Evolutionary conservation across 2,329 filamentous ascomycete species (phyloP), one percentile per base, ranked within the genome.

Genomic region (Xenoacremonium recifei): DNA sequence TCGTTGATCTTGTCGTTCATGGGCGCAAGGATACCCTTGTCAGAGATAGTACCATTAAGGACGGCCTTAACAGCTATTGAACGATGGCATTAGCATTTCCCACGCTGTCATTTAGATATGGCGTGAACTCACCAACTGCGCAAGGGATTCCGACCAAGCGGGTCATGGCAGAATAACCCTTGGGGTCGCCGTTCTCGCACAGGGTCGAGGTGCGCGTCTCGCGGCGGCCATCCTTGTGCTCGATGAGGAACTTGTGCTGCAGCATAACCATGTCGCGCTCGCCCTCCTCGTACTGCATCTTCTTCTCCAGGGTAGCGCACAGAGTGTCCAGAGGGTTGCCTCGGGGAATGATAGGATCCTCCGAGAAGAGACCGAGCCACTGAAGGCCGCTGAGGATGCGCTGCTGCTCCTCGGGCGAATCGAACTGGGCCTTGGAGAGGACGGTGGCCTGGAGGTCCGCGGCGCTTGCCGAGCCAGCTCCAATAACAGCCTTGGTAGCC

Each of bases 161-260:
- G 34, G 87, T 88, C 89, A 96, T 95, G 54, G 87, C 82, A 4
- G 79, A 85, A 72, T 92, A 95, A 23, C 86, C 87, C 53, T 80
- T 75, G 44, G 86, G 84, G 59, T 82, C 82, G 63, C 89, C 90
- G 67, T 95, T 92, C 64, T 95, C 89, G 61, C 75, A 77, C 13
- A 96, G 79, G 1, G 90, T 96, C 31, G 84, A 89, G 18, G 87
- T 91, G 50, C 84, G 76, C 33, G 83, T 89, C 73, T 95, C 82
- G 65, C 78, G 80, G 62, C 71, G 79, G 58, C 89, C 89, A 63
- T 93, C 55, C 41, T 56, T 54, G 47, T 56, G 47, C 42, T 54
- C 42, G n/a, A 58, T 47, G 50, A 79, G 77, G 64, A 89, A 89
- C 64, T 74, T 79, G 66, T 82, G 79, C 65, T 82, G 79, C 32